Evolutionary conservation across 1,139 yeast species (phyloP).

Genomic region (Blastobotrys buckinghamii): DNA sequence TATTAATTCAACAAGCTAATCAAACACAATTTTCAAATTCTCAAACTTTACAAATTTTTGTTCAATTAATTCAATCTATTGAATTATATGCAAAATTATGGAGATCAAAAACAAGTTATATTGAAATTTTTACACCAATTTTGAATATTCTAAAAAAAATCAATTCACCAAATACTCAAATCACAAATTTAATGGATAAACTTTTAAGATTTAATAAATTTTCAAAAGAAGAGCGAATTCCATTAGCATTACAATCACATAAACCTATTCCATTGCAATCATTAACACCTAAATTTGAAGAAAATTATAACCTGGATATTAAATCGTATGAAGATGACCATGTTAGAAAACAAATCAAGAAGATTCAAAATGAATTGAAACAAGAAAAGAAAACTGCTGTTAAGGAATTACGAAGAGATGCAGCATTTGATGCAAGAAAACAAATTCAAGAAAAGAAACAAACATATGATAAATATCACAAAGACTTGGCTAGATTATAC

Average conservation of each 20-base stretch:
- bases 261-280: conserved; percentile 80
- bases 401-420: conserved; percentile 86
- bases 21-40: background rate
- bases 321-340: conserved; percentile 83
- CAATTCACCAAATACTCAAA: background rate
- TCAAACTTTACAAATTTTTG: background rate
- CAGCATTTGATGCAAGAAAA: conserved; percentile 81
- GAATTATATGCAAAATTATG: conserved; percentile 38
- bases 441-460: conserved; percentile 72
- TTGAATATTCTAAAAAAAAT: conserved; percentile 15
- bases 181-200: conserved; percentile 26
- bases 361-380: conserved; percentile 79
- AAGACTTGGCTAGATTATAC: conserved; percentile 81
- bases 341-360: conserved; percentile 73
- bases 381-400: conserved; percentile 85
- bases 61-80: background rate
- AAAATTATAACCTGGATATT: conserved; percentile 92
- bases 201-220: conserved; percentile 49
- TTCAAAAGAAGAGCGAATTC: conserved; percentile 49
- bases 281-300: conserved; percentile 88
- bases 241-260: conserved; percentile 83
- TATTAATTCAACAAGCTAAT: too few species aligned
- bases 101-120: conserved; percentile 59
- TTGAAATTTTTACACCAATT: conserved; percentile 50
- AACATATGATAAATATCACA: conserved; percentile 74